Base-by-base conservation (phyloP, 2,329 filamentous ascomycete species). In the Fusarium palustre region DNA sequence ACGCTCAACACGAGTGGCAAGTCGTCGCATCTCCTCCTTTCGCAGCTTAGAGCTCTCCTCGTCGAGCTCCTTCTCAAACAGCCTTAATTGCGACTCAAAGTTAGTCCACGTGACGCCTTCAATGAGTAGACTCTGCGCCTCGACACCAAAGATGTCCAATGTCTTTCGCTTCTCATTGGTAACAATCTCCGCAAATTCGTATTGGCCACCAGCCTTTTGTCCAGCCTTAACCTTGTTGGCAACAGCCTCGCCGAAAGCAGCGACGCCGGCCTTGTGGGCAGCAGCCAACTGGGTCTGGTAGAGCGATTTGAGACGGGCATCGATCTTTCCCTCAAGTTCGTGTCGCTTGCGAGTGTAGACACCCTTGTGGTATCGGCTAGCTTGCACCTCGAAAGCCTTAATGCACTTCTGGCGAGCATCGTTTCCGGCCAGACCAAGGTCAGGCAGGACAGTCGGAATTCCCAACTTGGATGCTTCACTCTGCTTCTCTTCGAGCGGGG, bases 141-240 rank as follows among this genome's bases (percentile, higher is more conserved):
- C 91, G 22, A 86, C 84, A 76, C 92, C 89, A 77, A 97, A 99
- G 45, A 87, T 87, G 18, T 89, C 86, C 36, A 97, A 78, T 1
- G 93, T 90, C 77, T 89, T 89, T 74, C 87, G 87, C 82, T 96
- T 97, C 78, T 97, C 92, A 58, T 88, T 86, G 39, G 89, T 88
- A 8, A 99, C 96, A 73, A 98, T 97, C 71, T 97, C 92, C 24
- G 94, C 94, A 79, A 99, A 99, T 77, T 99, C 96, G 76, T 99
- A 98, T 54, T 88, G 87, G 10, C 90, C 91, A 24, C 94, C 94
- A 57, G 94, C 93, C 84, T 97, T 97, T 79, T 98, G 95, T 4
- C 95, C 95, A 28, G 88, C 85, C 81, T 98, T 99, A 70, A 99
- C 94, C 49, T 93, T 91, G 54, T 85, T 82, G n/a, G 90, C 89